Conservation (phyloP, 2,329 filamentous ascomycete genomes). For the Didymosphaeria variabile region DNA sequence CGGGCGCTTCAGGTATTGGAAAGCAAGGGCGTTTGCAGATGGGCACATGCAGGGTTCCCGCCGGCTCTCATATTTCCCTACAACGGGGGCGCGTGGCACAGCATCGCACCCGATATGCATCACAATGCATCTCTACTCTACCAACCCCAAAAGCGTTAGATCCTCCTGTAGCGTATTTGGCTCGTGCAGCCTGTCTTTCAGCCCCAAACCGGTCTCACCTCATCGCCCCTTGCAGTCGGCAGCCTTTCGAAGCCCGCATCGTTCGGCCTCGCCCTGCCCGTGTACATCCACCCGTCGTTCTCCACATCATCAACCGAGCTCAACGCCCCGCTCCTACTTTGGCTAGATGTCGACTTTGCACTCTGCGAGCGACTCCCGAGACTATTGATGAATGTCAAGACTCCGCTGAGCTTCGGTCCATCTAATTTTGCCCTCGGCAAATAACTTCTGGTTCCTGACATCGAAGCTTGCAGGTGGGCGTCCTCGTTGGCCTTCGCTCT, state of each 20-base stretch:
- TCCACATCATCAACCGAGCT: background rate
- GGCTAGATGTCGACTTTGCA: background rate
- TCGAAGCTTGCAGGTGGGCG: background rate
- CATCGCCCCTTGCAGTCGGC: background rate
- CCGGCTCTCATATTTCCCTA: background rate
- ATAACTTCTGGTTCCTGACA: background rate
- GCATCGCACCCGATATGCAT: background rate
- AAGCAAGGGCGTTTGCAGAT: no score
- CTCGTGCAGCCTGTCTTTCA: background rate
- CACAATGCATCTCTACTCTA: background rate
- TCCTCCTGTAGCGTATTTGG: background rate
- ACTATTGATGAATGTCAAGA: background rate
- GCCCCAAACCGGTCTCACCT: background rate
- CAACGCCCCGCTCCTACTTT: background rate
- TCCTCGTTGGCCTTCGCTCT: background rate
- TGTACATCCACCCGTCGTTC: background rate
- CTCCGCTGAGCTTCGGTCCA: background rate
- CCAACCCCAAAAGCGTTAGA: background rate
- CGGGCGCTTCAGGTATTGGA: background rate
- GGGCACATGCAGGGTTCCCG: background rate
- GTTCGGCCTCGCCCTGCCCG: background rate
- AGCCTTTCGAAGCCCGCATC: background rate
- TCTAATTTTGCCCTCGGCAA: slow-evolving; percentile 2
- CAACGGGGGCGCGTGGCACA: background rate
- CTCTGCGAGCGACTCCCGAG: background rate